Evolutionary conservation across 176 grass and related monocot genomes (phyloP), one percentile per base, ranked within the genome.

Genomic region (Cenchrus americanus): DNA sequence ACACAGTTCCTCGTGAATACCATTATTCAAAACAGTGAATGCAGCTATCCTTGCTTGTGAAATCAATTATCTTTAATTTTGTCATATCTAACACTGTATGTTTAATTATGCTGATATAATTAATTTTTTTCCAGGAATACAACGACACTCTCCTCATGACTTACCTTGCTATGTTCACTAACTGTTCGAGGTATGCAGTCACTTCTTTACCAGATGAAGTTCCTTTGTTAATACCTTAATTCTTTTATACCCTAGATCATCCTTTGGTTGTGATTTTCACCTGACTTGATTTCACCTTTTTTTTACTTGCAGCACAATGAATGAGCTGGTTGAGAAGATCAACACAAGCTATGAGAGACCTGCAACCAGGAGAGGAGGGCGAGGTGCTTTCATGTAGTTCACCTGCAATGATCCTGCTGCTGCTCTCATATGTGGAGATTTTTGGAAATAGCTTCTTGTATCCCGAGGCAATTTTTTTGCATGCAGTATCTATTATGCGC

Each of bases 91-190:
- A 54, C 15, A 12, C 70, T 68, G 3, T 14, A 7, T 73, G 62
- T 63, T 69, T 52, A 54, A 73, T 60, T 4, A 61, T 61, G 40
- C 23, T 85, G 8, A 27, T n/a, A 5, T 10, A 4, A 86, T 72
- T 87, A 42, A 79, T 76, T 83, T 18, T 18, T 80, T 82, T 92
- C 69, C 83, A 99, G 96, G 96, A 99, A 84, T 99, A 92, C 81
- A 99, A 99, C 51, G 91, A 99, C 78, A 99, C 93, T 18, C 96
- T 99, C 53, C 87, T 99, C 58, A 86, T 99, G 89, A 94, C 96
- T n/a, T 99, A 99, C 84, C 91, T 99, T 24, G 93, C 96, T 43
- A 99, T 92, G 91, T 87, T 99, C 85, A 99, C 96, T 3, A 99
- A 96, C 78, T 99, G 93, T 82, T 93, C 91, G 13, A 94, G 93